Evolutionary conservation across 192 early-diverging fungal species (phyloP).

Genomic region (Coemansia furcata): DNA sequence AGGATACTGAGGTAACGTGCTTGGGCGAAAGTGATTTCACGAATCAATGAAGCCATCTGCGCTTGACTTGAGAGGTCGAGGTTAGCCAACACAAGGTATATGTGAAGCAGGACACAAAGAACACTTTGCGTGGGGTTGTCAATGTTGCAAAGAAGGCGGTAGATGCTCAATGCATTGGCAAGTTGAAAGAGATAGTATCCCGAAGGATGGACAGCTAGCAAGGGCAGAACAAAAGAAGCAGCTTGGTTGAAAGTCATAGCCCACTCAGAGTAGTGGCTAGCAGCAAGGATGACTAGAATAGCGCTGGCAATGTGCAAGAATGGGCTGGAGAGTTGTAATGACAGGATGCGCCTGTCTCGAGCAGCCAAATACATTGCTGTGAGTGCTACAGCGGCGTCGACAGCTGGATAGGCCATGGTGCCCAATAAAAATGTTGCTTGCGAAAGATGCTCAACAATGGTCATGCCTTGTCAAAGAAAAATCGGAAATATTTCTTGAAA

Average conservation of each 20-base stretch:
- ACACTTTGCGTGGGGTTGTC: neutral
- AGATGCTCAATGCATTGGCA: constrained; percentile 9
- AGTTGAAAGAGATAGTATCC: constrained; percentile 12
- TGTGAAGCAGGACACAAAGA: neutral
- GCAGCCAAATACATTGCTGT: neutral
- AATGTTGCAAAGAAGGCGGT: neutral
- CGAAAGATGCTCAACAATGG: neutral
- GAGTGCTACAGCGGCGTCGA: neutral
- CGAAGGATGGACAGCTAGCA: neutral
- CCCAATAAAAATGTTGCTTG: neutral
- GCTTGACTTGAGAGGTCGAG: constrained; percentile 10
- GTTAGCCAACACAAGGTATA: constrained; percentile 5
- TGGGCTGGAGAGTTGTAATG: neutral
- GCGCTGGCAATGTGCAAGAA: constrained; percentile 1
- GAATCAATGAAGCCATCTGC: neutral
- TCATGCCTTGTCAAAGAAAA: neutral
- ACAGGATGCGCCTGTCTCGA: neutral
- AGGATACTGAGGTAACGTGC: constrained; percentile 19
- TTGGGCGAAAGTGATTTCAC: constrained; percentile 4
- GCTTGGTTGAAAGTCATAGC: neutral
- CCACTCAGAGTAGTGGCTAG: constrained; percentile 1
- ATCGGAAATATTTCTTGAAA: neutral
- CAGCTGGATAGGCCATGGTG: neutral
- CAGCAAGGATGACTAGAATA: constrained; percentile 6
- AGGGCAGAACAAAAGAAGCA: neutral